Base-by-base conservation (phyloP, 1,284 basidiomycete genomes). In the Jaminaea rosea region DNA sequence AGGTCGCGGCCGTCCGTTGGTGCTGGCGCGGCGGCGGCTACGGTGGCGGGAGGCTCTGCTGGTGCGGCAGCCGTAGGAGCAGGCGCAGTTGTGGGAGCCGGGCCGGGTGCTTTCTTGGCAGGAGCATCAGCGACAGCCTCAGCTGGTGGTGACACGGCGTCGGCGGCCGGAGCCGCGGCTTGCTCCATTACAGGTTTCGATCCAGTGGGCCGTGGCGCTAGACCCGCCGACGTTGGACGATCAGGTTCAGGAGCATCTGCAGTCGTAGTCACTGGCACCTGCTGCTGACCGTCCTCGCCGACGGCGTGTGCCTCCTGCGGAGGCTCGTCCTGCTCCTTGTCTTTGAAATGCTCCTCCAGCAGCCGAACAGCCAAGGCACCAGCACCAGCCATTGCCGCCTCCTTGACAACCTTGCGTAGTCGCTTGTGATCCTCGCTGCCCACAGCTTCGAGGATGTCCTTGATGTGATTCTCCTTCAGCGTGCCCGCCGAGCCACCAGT, bases 281-380 rank as follows among this genome's bases (percentile, higher is more conserved):
- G 4, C 34, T 36, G 4, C 34, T 4, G n/a, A 4, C 34, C 34
- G n/a, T 6, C 34, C 34, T 36, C 34, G 34, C 34, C 34, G n/a
- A n/a, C 34, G n/a, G 4, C n/a, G 56, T 62, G 10, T 44, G 26
- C 59, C 55, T 57, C 42, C 52, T 51, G 7, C 44, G 27, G 7
- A 53, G n/a, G 0, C 49, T 49, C 48, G 10, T 9, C 31, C 11
- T 46, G 42, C 31, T 49, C 51, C 21, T 54, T 47, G 1, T 49
- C 19, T 10, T 50, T 41, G 10, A 53, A 21, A 26, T 58, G 47
- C n/a, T 57, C 53, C 4, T 53, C 56, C 10, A 67, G 46, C 46
- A 60, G 53, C 34, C 55, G 54, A 21, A 67, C 54, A 28, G 64
- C 64, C 32, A 62, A 57, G 6, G 52, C 58, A 0, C 65, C 66